Base-by-base conservation (phyloP, 768 basidiomycete genomes). In the Ramaria rubella region DNA sequence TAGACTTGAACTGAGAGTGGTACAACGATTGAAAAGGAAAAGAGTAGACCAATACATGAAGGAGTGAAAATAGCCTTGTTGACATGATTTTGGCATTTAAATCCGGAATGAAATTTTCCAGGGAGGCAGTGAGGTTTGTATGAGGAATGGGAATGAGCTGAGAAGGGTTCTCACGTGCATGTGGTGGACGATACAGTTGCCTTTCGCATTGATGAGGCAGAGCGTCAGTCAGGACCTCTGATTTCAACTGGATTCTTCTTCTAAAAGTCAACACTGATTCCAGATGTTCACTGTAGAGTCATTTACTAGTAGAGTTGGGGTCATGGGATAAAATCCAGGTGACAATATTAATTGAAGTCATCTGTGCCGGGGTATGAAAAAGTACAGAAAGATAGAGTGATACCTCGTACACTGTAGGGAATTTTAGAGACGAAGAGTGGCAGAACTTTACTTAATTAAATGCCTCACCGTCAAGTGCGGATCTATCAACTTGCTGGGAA, bases 1-100 rank as follows among this genome's bases (percentile, higher is more conserved):
- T 68, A 8, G 73, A 67, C 26, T 67, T 65, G 1, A 76, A 64
- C 49, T 76, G 74, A 58, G 79, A 77, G 36, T 72, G 68, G 67
- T 80, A 89, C 8, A 75, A 61, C 52, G 70, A 69, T 64, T 89
- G 87, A 1, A 85, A 87, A 3, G 88, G 88, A 67, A 85, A 86
- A 4, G 72, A 67, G 7, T 74, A 62, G 15, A 78, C 67, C 9
- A 90, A 77, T 56, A 80, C 75, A 61, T 88, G 79, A 14, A 87
- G 68, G 26, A 85, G 74, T 3, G 80, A 76, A 23, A 82, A 64
- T 5, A 88, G 63, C 44, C 75, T 62, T 1, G 74, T 70, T 19
- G 63, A 36, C 61, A 58, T 67, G 64, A 23, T 64, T 21, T 19
- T 27, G 21, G 19, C 9, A 14, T 19, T 19, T 24, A 19, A 12